These are phyloP conservation scores for Collariella sp. DNA, from an alignment of 495 filamentous ascomycete genomes.

Conservation along the genomic window DNA sequence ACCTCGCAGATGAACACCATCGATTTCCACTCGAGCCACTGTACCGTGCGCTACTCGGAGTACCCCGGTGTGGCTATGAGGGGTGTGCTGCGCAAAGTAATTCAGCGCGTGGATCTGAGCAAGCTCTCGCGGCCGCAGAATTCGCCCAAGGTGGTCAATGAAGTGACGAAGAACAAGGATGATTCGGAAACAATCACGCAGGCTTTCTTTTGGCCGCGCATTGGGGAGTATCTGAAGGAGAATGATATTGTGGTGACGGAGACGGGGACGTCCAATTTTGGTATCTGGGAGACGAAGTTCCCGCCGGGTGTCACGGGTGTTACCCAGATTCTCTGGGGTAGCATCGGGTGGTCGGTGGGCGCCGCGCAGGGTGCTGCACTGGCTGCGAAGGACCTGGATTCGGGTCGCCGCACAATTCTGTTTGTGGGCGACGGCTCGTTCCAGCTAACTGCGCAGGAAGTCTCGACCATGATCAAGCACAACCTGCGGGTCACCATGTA, in stretches of 20 bases:
- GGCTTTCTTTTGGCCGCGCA: constrained; percentile 74
- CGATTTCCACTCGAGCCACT: constrained; percentile 75
- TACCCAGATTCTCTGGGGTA: constrained; percentile 83
- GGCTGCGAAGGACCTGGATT: constrained; percentile 52
- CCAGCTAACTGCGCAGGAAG: constrained; percentile 76
- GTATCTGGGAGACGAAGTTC: constrained; percentile 82
- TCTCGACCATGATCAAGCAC: constrained; percentile 78
- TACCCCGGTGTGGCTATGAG: constrained; percentile 82
- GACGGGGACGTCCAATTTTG: constrained; percentile 85
- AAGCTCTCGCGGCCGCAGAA: constrained; percentile 40
- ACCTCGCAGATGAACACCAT: constrained; percentile 75
- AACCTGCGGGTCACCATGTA: constrained; percentile 71
- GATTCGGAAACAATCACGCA: constrained; percentile 59
- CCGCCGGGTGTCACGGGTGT: constrained; percentile 65
- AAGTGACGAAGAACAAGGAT: constrained; percentile 45
- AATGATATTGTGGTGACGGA: constrained; percentile 79
- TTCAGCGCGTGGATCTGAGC: constrained; percentile 49
- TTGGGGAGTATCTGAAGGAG: constrained; percentile 68
- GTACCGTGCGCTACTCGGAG: constrained; percentile 67
- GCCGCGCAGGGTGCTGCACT: constrained; percentile 69
- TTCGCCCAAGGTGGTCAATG: constrained; percentile 46
- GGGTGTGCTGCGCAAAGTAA: constrained; percentile 70
- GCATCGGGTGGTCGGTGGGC: constrained; percentile 75
- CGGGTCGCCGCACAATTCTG: constrained; percentile 58
- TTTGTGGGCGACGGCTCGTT: constrained; percentile 85